Conservation (phyloP, 129 eudicot species). For the Artemisia tridentata region DNA sequence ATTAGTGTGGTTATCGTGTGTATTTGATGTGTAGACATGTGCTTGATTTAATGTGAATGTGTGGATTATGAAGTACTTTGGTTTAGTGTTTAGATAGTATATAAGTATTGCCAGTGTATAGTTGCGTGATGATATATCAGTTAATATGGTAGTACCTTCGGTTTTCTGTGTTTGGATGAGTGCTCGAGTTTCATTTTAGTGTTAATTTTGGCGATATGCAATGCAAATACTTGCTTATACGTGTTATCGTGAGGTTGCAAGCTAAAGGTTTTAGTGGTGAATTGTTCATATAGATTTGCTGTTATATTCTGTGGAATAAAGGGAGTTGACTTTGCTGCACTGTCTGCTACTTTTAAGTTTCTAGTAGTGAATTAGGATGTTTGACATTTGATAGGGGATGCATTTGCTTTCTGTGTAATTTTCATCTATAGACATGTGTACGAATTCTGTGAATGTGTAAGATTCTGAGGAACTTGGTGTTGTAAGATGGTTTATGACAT, state of each 20-base stretch:
- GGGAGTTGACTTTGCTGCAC: too few species aligned
- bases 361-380: slow-evolving; percentile 1
- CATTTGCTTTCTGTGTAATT: slow-evolving; percentile 1
- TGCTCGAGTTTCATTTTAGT: background rate
- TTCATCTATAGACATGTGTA: background rate
- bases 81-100: too few species aligned
- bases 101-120: too few species aligned
- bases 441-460: background rate
- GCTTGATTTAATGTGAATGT: background rate
- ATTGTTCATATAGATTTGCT: too few species aligned
- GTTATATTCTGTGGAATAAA: background rate
- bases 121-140: too few species aligned
- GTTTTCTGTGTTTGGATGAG: background rate
- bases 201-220: too few species aligned
- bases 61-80: background rate
- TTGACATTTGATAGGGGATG: slow-evolving; percentile 4
- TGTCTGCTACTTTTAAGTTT: background rate
- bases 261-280: too few species aligned
- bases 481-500: background rate
- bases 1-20: too few species aligned
- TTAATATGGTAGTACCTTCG: background rate
- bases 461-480: slow-evolving; percentile 4
- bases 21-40: too few species aligned
- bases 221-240: too few species aligned
- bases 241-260: too few species aligned